phyloP scores from a whole-genome alignment of 2,329 filamentous ascomycete species.

The Talaromyces amestolkiae region DNA sequence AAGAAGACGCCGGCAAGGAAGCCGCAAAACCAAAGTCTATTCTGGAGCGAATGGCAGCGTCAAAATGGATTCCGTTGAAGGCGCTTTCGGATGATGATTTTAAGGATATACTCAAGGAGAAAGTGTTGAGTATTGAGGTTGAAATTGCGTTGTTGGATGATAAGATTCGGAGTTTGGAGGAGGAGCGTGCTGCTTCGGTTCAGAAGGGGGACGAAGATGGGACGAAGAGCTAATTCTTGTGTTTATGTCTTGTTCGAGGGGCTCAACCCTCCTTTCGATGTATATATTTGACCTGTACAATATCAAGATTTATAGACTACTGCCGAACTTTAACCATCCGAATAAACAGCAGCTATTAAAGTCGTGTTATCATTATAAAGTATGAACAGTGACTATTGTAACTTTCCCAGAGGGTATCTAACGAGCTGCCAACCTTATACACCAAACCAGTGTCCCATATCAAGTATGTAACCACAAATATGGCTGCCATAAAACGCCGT shows the following conservation, averaged over 20 bases:
- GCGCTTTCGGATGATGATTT: slow-evolving; percentile 72
- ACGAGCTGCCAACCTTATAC: background rate
- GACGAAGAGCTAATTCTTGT: background rate
- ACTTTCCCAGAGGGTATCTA: slow-evolving; percentile 2
- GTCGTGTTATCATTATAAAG: background rate
- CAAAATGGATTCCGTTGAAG: slow-evolving; percentile 69
- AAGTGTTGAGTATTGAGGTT: slow-evolving; percentile 67
- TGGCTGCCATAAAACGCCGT: slow-evolving; percentile 9
- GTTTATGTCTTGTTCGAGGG: background rate
- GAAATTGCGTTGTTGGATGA: slow-evolving; percentile 79
- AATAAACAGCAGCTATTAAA: background rate
- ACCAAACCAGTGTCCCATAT: background rate
- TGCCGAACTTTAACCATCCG: background rate
- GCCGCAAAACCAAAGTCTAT: slow-evolving; percentile 38
- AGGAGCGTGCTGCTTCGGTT: slow-evolving; percentile 34
- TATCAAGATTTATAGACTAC: background rate
- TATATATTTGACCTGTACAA: background rate
- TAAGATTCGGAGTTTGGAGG: slow-evolving; percentile 55
- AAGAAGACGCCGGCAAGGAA: slow-evolving; percentile 33
- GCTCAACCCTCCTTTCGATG: background rate
- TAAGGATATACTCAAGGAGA: slow-evolving; percentile 66
- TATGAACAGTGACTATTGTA: background rate
- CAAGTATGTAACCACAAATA: background rate
- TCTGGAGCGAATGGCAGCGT: slow-evolving; percentile 54
- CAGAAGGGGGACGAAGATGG: background rate